Evolutionary conservation across 495 filamentous ascomycete genomes (phyloP), one percentile per base, ranked within the genome.

Genomic region (Penicillium arizonense): DNA sequence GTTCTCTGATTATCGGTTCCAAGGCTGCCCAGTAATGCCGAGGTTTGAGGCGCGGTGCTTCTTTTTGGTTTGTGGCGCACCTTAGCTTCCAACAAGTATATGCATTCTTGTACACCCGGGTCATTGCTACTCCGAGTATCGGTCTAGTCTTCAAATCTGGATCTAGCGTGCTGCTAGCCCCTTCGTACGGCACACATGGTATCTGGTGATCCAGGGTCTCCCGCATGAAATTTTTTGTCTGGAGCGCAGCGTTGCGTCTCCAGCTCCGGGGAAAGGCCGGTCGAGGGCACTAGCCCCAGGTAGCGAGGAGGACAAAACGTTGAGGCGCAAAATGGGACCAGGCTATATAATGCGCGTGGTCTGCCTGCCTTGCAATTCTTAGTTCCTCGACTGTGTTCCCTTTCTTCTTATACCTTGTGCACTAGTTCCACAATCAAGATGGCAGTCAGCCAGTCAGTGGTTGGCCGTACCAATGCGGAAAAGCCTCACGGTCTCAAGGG

Each of bases 401-500:
- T 36, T 57, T 35, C 12, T 46, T 45, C 18, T 24, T 50, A 13
- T 52, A 18, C 42, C 7, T 24, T 21, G 24, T 36, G 23, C 24
- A 24, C 32, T 39, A 24, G 12, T 47, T 40, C 23, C 44, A 26
- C 16, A 49, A 37, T n/a, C 41, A 57, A 39, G 3, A 61, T 63
- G 61, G 61, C 51, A 44, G 44, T 57, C 58, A 66, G 61, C 50
- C 68, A 69, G 52, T 71, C 68, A 2, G 56, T 69, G 24, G 68
- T 71, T 56, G 68, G 62, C 53, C 66, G 68, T 44, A 40, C 52
- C 60, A 69, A 68, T 55, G 68, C 66, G 48, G 59, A 61, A 39
- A 71, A 71, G 47, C 50, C 65, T 32, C 66, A 69, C 52, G 68
- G 68, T 47, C 11, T 71, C 36, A n/a, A 54, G 36, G 68, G 68